Base-by-base conservation (phyloP, 371 early-diverging fungal genomes). In the Mucor piriformis region DNA sequence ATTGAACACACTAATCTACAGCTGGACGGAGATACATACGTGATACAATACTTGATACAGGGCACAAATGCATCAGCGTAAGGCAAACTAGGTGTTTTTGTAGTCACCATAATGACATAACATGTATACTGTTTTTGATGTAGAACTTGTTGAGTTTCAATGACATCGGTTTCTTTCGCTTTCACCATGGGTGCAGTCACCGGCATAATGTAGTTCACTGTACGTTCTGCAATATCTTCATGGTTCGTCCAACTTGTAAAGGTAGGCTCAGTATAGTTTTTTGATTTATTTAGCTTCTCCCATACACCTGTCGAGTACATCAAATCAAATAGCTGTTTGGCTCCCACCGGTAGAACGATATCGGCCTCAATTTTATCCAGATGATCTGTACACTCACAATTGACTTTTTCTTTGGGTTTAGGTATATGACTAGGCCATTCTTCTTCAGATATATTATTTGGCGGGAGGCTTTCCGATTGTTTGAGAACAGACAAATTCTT, bases 361-460 rank as follows among this genome's bases (percentile, higher is more conserved):
- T 88, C 82, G 3, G 73, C 54, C 32, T 85, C 86, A 10, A 68
- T 58, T 53, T 83, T 83, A 23, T 91, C 92, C 15, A 85, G 55
- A 71, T 91, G 92, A 23, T 81, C 83, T 25, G 80, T 69, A 60
- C 92, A 91, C 8, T 73, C 73, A 50, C 92, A 91, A 2, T 56
- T 16, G 0, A 83, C 79, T n/a, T 80, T 81, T 0, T 63, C 70
- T 13, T 74, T 37, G 0, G 89, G 86, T 16, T 52, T 46, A 10
- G 52, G 53, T 11, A 64, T n/a, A 32, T 50, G 35, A 10, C 29
- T 23, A 18, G 64, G 64, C 66, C 62, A 70, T 1, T 42, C 50
- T 2, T 50, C 23, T 1, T 24, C n/a, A 11, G 46, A 5, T 1
- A 25, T 18, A 13, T 38, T 11, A 18, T 21, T 32, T 3, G 37